Base-by-base conservation (phyloP, 495 filamentous ascomycete genomes). In the Hyaloscypha finlandica region DNA sequence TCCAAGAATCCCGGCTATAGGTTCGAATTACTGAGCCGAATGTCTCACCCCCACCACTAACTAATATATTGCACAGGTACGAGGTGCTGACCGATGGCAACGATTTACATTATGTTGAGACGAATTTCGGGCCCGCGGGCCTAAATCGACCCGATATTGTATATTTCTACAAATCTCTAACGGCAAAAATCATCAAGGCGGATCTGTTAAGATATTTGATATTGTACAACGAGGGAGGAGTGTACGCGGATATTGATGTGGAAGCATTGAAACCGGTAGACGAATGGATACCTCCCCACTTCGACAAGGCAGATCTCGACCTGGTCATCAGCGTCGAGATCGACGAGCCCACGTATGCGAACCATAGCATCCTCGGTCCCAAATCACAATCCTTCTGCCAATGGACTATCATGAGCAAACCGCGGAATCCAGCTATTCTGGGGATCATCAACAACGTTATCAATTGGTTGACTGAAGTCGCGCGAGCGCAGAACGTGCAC, bases 311-410 rank as follows among this genome's bases (percentile, higher is more conserved):
- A 30, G 82, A 87, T 22, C 78, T 89, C 54, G 81, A 85, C 58
- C 83, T 89, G 80, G 80, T 90, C 12, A 75, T 90, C 30, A 86
- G 88, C 63, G 79, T 89, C 25, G 85, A 89, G 76, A 87, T 89
- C 64, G 88, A 90, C 72, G 81, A 88, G 75, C 85, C 86, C 33
- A 79, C 84, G 19, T 88, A 82, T 76, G 74, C 76, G 55, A 79
- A 88, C 73, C 85, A 89, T 74, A 77, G 81, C 31, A 86, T 89
- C 65, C 82, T 89, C 12, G 86, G 87, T 31, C 78, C 80, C 57
- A 89, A 88, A 70, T 87, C 81, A n/a, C 74, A 79, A 25, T 88
- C 86, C 19, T 90, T 90, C 70, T 89, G 86, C 76, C 87, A 89
- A 71, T 90, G 88, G 87, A 89, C 87, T 14, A 86, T 89, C 67